Evolutionary conservation across 345 rosid species (phyloP).

Genomic region (Gossypium mustelinum): DNA sequence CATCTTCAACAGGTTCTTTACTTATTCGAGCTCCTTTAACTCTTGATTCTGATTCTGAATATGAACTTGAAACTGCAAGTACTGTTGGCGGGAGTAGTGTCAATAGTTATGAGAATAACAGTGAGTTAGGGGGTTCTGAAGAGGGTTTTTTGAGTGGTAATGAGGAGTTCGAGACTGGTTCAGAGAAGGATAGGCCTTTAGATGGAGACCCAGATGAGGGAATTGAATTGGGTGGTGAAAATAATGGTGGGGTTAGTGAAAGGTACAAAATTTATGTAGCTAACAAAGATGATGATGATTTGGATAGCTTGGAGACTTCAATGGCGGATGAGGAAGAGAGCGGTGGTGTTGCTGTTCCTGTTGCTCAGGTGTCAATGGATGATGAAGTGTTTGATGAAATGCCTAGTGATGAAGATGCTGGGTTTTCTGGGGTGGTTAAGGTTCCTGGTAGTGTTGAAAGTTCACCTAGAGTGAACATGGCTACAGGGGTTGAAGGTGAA

Average conservation of each 20-base stretch:
- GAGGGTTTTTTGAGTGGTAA: slow-evolving; percentile 10
- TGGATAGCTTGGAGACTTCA: slow-evolving; percentile 23
- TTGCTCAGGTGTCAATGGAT: slow-evolving; percentile 61
- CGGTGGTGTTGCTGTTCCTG: slow-evolving; percentile 37
- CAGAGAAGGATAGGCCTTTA: slow-evolving; percentile 26
- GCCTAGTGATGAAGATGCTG: slow-evolving; percentile 28
- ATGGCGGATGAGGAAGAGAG: slow-evolving; percentile 28
- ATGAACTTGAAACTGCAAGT: slow-evolving; percentile 29
- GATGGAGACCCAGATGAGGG: slow-evolving; percentile 36
- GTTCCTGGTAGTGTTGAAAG: slow-evolving; percentile 28
- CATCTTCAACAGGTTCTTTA: slow-evolving; percentile 35
- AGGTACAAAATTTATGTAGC: slow-evolving; percentile 30
- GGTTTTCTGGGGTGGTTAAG: slow-evolving; percentile 24
- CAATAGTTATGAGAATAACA: slow-evolving; percentile 18
- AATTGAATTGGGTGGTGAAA: slow-evolving; percentile 15
- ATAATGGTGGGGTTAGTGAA: slow-evolving; percentile 15
- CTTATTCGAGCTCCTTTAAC: slow-evolving; percentile 76
- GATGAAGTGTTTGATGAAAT: slow-evolving; percentile 45
- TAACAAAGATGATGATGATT: slow-evolving; percentile 26
- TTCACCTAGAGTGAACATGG: slow-evolving; percentile 14
- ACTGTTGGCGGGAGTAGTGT: slow-evolving; percentile 23
- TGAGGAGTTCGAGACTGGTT: slow-evolving; percentile 37
- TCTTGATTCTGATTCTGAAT: slow-evolving; percentile 39
- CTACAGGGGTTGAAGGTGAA: neutral
- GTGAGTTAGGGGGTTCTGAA: slow-evolving; percentile 29